Evolutionary conservation across 2,329 filamentous ascomycete genomes (phyloP).

Genomic region (Penicillium concentricum): DNA sequence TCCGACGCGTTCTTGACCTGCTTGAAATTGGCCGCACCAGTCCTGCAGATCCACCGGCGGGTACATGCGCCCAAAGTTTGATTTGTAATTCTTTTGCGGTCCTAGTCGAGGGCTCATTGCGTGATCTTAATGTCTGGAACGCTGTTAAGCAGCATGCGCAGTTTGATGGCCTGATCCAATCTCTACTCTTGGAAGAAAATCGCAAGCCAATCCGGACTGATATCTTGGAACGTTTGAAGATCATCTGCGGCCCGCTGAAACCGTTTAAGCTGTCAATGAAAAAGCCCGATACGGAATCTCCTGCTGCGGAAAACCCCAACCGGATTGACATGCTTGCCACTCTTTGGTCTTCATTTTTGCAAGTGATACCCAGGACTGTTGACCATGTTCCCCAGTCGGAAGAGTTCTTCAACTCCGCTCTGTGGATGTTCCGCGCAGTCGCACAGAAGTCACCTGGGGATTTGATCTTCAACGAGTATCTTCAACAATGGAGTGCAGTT

Average conservation of each 20-base stretch:
- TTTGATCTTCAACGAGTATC: conserved; percentile 40
- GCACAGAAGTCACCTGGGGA: conserved; percentile 39
- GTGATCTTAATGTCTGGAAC: conserved; percentile 48
- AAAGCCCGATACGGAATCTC: conserved; percentile 13
- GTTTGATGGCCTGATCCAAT: conserved; percentile 40
- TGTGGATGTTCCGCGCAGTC: conserved; percentile 44
- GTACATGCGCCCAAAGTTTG: conserved; percentile 32
- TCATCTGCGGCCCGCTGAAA: conserved; percentile 36
- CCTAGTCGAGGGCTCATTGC: conserved; percentile 50
- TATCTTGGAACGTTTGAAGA: conserved; percentile 39
- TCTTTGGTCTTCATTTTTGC: conserved; percentile 46
- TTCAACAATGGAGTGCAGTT: conserved; percentile 44
- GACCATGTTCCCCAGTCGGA: conserved; percentile 40
- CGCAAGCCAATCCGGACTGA: conserved; percentile 40
- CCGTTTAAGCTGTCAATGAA: conserved; percentile 29
- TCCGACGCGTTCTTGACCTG: conserved; percentile 37
- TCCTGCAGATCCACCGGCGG: conserved; percentile 9
- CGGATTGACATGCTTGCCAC: conserved; percentile 43
- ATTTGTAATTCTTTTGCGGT: conserved; percentile 48
- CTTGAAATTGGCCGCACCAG: conserved; percentile 30
- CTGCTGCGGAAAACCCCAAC: conserved; percentile 27
- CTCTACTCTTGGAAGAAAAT: conserved; percentile 47
- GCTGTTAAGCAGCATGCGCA: conserved; percentile 40
- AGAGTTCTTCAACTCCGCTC: conserved; percentile 48
- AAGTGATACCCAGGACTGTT: conserved; percentile 41